Base-by-base conservation (phyloP, 1,284 basidiomycete genomes). In the Tilletia horrida region DNA sequence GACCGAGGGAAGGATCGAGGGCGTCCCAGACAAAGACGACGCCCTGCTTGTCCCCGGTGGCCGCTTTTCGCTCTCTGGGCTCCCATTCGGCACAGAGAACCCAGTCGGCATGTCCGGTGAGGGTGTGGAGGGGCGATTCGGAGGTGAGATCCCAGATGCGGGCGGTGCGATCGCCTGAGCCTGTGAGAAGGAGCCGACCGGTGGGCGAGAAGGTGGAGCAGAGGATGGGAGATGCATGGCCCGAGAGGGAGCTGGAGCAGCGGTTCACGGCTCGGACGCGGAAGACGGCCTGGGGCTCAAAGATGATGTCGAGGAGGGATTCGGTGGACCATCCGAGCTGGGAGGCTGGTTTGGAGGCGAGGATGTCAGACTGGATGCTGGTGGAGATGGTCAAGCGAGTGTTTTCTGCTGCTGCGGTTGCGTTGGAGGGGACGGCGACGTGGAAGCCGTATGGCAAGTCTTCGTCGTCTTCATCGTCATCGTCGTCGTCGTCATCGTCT, bases 81-180 rank as follows among this genome's bases (percentile, higher is more conserved):
- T 97, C 94, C 95, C 95, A 98, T 80, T 97, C 96, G 2, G 94
- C 91, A 74, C 93, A 96, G 0, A 98, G 85, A 1, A 98, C 92
- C 94, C 94, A 97, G 0, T 93, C 93, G 70, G 88, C 88, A 81
- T 98, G 96, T 0, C 95, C 95, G 0, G 87, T 84, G 13, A 98
- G 86, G 9, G 89, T 90, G 81, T 92, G 90, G 63, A 91, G 91
- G 0, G 95, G 95, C 11, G 88, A 90, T 83, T 98, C 96, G 0
- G 91, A 94, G 77, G 91, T 88, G 67, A 98, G 87, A 83, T 98
- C 91, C 95, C 95, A 98, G 43, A 98, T 83, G 8, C 95, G 87
- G 14, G 91, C 93, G 57, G 91, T 93, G 62, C 91, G 92, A 81
- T 98, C 95, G 2, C 95, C 95, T 0, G 93, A 92, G 2, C 95